A percentile compares a stretch with the other conserved stretches of the same genome.
phyloP scores from a whole-genome alignment of 2,329 filamentous ascomycete species.

The Monascus ruber region DNA sequence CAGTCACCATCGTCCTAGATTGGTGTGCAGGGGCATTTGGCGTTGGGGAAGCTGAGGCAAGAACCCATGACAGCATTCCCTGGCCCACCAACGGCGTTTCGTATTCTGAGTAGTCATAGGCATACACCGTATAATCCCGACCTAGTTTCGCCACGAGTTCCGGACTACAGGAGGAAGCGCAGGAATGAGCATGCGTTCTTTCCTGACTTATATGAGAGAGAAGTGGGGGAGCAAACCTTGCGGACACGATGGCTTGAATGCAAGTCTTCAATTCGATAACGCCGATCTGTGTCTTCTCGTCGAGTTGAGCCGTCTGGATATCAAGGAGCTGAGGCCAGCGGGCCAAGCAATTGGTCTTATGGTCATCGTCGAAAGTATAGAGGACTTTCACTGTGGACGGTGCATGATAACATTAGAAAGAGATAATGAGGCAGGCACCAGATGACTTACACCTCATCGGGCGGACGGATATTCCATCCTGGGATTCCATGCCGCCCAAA shows the following conservation, averaged over 20 bases:
- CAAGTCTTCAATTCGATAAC: slow-evolving; percentile 80
- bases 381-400: slow-evolving; percentile 70
- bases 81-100: slow-evolving; percentile 90
- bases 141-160: slow-evolving; percentile 65
- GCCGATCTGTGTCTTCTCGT: slow-evolving; percentile 71
- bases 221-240: slow-evolving; percentile 36
- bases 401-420: slow-evolving; percentile 2
- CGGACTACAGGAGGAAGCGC: slow-evolving; percentile 46
- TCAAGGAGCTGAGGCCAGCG: slow-evolving; percentile 68
- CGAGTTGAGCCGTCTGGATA: slow-evolving; percentile 68
- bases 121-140: slow-evolving; percentile 91
- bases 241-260: slow-evolving; percentile 64
- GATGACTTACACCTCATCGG: slow-evolving; percentile 54
- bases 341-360: slow-evolving; percentile 80
- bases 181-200: slow-evolving; percentile 4
- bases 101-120: slow-evolving; percentile 90
- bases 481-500: slow-evolving; percentile 30
- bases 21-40: slow-evolving; percentile 46
- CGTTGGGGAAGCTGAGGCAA: slow-evolving; percentile 50
- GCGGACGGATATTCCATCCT: slow-evolving; percentile 47
- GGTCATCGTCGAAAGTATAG: slow-evolving; percentile 87
- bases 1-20: slow-evolving; percentile 63
- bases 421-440: slow-evolving; percentile 2
- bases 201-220: not conserved
- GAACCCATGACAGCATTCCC: slow-evolving; percentile 79